These are phyloP conservation scores for Rickenella mellea DNA, from an alignment of 768 basidiomycete species.

Conservation along the genomic window DNA sequence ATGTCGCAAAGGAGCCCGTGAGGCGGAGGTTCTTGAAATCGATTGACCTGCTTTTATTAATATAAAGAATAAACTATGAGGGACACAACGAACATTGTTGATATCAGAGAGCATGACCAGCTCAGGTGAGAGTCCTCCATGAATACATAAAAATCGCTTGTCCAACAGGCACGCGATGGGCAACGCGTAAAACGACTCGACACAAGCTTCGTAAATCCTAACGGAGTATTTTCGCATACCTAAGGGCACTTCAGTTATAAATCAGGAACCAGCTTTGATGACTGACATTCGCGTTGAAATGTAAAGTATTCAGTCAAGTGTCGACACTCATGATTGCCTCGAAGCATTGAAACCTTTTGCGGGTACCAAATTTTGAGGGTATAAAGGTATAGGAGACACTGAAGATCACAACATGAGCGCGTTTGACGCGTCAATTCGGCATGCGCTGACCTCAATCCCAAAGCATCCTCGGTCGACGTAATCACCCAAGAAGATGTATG, in stretches of 20 bases:
- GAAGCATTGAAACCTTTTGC: conserved; percentile 68
- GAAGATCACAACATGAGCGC: conserved; percentile 3
- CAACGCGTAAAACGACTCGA: conserved; percentile 81
- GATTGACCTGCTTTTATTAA: conserved; percentile 55
- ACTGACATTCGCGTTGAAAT: conserved; percentile 91
- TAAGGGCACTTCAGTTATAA: conserved; percentile 17
- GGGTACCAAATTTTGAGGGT: conserved; percentile 89
- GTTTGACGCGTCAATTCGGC: background rate
- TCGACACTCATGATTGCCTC: conserved; percentile 96
- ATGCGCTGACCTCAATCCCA: conserved; percentile 50
- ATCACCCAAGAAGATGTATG: conserved; percentile 91
- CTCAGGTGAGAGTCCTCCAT: conserved; percentile 90
- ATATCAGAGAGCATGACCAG: conserved; percentile 74
- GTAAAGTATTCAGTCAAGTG: conserved; percentile 98
- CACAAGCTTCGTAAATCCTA: conserved; percentile 80
- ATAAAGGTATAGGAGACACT: conserved; percentile 91
- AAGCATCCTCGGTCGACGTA: conserved; percentile 97
- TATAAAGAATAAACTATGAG: conserved; percentile 3
- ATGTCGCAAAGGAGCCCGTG: conserved; percentile 89
- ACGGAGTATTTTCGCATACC: conserved; percentile 87
- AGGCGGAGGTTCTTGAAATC: conserved; percentile 90
- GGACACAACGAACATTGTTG: conserved; percentile 34
- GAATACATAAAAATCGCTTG: conserved; percentile 93
- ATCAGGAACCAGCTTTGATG: background rate
- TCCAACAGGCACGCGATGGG: conserved; percentile 91